Evolutionary conservation across 805 yeast species (phyloP), one percentile per base, ranked within the genome.

Genomic region (Myxozyma kluyveri): DNA sequence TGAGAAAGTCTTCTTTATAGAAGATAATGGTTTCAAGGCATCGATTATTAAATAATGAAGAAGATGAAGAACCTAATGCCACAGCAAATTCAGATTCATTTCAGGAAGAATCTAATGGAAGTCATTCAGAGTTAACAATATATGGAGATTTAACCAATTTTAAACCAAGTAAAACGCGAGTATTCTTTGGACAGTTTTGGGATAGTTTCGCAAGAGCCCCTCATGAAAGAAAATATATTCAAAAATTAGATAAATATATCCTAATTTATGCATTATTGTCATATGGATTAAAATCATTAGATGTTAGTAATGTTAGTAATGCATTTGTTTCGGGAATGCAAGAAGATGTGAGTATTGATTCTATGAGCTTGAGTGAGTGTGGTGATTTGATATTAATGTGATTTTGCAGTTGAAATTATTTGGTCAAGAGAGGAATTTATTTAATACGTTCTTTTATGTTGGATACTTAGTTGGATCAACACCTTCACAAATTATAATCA

Each of bases 251-350:
- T 49, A 60, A 62, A 53, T 54, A 61, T 29, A 49, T 70, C 9
- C 61, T 70, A 35, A 49, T 61, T 3, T 71, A 69, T 35, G 63
- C 68, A 26, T 66, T 72, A 48, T 49, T 64, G 23, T 67, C 74
- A 7, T 72, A 69, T 59, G 73, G 73, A 61, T 71, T 72, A 39
- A 81, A 80, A 63, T 80, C 81, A 47, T 69, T 84, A 46, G 88
- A 83, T 63, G 75, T 74, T 43, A 72, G 79, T 33, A 84, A 83
- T 63, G 69, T 80, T 50, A 75, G 76, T 54, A 81, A 83, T 63
- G 88, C 88, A 1, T 84, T 82, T 63, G 81, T 82, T 31, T 75
- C 83, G 10, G 84, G 86, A 22, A 73, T 84, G 79, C 67, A 76
- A 56, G 81, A 77, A 60, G 82, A 73, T 45, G 68, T 83, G 36